Base-by-base conservation (phyloP, 371 early-diverging fungal genomes). In the Circinella minor region DNA sequence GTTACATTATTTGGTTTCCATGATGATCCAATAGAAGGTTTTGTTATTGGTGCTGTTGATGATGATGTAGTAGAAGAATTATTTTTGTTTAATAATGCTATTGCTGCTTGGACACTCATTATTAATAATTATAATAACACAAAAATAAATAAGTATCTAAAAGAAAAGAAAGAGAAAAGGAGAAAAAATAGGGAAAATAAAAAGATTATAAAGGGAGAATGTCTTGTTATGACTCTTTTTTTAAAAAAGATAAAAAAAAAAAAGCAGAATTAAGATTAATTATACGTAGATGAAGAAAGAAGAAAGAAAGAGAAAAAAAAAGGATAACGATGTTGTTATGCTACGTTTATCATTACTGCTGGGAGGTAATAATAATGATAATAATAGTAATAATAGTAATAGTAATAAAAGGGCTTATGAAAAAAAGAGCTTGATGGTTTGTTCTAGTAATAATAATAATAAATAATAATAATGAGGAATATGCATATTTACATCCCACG, bases 51-150 rank as follows among this genome's bases (percentile, higher is more conserved):
- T 6, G n/a, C 49, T 18, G 69, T 38, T 34, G 65, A 46, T 11
- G 59, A 11, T 48, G 54, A 38, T 34, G 61, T 46, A 15, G 59
- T 14, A 48, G 63, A 47, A 49, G 67, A 60, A 55, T 64, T 74
- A 55, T 64, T 74, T 38, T 65, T 70, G 65, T 81, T 81, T n/a
- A 81, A 67, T 20, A 72, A 70, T 59, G 79, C 79, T 54, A 81
- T 73, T 49, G 77, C 71, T 66, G 79, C 79, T 68, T 81, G 79
- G 39, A 81, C 79, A 49, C 82, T 77, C 82, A 81, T 79, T 17
- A 36, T 55, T 8, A 39, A 15, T 11, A 49, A 15, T 67, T 37
- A 54, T 36, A 17, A 57, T 46, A 63, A 17, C 38, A 43, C 54
- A 10, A 13, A 55, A 43, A 55, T 20, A n/a, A 54, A 39, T 34